These are phyloP conservation scores for Ophiosphaerella narmari DNA, from an alignment of 2,329 filamentous ascomycete species.

Conservation along the genomic window DNA sequence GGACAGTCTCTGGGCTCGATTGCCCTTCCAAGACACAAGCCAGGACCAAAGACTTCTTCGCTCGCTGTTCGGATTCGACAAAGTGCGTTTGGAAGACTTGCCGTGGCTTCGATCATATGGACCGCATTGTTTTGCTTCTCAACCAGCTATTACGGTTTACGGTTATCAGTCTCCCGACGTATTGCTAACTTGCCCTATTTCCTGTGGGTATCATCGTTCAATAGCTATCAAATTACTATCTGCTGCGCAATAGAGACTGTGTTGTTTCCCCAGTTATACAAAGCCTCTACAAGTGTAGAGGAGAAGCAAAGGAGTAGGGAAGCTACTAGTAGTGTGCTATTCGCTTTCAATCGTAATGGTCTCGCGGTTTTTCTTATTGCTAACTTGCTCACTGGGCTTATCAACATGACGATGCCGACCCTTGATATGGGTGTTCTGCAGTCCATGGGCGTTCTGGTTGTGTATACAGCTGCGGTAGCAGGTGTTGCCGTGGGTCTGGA, in stretches of 20 bases:
- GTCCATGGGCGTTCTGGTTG: constrained; percentile 75
- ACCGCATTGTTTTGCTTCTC: constrained; percentile 69
- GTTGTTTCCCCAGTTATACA: constrained; percentile 75
- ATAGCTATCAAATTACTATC: constrained; percentile 77
- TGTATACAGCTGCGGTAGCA: constrained; percentile 71
- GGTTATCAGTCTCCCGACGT: constrained; percentile 76
- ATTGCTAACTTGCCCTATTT: constrained; percentile 93
- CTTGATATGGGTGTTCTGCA: constrained; percentile 67
- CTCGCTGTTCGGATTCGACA: constrained; percentile 55
- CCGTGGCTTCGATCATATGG: constrained; percentile 70
- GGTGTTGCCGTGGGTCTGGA: constrained; percentile 71
- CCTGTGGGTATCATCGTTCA: constrained; percentile 91
- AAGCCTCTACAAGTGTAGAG: constrained; percentile 55
- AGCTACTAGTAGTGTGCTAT: constrained; percentile 80
- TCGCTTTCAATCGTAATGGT: constrained; percentile 87
- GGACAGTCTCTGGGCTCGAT: constrained; percentile 83
- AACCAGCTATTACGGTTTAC: constrained; percentile 70
- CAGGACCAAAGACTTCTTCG: constrained; percentile 51
- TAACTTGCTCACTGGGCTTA: constrained; percentile 84
- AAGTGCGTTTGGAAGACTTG: constrained; percentile 66
- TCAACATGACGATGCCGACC: constrained; percentile 87
- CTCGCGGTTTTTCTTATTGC: constrained; percentile 83
- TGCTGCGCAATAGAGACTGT: constrained; percentile 79
- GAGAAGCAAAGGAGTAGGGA: constrained; percentile 68
- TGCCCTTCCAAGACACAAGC: constrained; percentile 66